Conservation (phyloP, 805 yeast species). For the Lachancea sp. region DNA sequence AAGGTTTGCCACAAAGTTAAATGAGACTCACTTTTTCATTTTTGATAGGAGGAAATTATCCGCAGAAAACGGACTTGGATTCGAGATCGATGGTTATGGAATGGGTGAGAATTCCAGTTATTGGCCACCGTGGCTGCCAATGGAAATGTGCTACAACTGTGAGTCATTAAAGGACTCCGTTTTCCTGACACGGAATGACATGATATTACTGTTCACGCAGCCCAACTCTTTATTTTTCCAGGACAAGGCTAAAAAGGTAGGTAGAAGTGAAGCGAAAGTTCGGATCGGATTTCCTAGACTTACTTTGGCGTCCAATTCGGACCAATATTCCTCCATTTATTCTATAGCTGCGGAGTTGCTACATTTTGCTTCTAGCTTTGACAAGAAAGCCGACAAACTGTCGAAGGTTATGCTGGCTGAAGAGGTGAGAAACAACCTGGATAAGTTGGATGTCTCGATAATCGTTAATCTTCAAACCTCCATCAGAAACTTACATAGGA, state of each 20-base stretch:
- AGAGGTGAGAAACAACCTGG: slow-evolving; percentile 38
- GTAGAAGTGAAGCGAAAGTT: slow-evolving; percentile 28
- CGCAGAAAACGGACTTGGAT: slow-evolving; percentile 30
- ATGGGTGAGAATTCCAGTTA: slow-evolving; percentile 22
- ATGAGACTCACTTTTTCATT: slow-evolving; percentile 51
- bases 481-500: slow-evolving; percentile 37
- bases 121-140: slow-evolving; percentile 68
- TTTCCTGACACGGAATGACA: slow-evolving; percentile 47
- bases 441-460: slow-evolving; percentile 34
- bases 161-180: slow-evolving; percentile 38
- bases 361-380: slow-evolving; percentile 32
- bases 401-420: slow-evolving; percentile 49
- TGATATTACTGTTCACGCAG: slow-evolving; percentile 42
- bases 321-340: slow-evolving; percentile 50
- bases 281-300: slow-evolving; percentile 41
- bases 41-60: slow-evolving; percentile 37
- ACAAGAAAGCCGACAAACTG: slow-evolving; percentile 40
- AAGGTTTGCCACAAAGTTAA: slow-evolving; percentile 48
- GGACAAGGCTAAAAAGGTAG: slow-evolving; percentile 21
- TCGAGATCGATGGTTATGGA: slow-evolving; percentile 28
- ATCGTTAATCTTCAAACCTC: slow-evolving; percentile 46
- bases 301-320: slow-evolving; percentile 47
- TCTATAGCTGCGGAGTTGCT: slow-evolving; percentile 43
- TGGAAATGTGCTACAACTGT: slow-evolving; percentile 53
- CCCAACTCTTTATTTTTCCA: slow-evolving; percentile 48